Base-by-base conservation (phyloP, 768 basidiomycete genomes). In the Hirschioporus abietinus region DNA sequence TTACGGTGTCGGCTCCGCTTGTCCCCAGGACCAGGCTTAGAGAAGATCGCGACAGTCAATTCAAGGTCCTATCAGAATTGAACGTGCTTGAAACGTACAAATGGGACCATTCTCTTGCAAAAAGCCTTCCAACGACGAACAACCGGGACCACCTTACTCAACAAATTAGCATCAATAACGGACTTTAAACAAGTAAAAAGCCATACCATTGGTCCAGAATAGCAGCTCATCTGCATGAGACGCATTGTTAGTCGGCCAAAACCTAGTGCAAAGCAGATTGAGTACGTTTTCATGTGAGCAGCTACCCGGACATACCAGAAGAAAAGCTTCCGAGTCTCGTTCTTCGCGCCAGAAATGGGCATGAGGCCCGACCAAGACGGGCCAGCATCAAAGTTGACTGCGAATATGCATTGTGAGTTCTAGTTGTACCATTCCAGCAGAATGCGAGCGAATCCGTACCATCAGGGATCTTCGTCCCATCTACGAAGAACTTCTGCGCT, bases 51-150 rank as follows among this genome's bases (percentile, higher is more conserved):
- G 24, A 15, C 5, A 34, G 15, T 34, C 60, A 61, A 34, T 15
- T 12, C 42, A 52, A 52, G 15, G 42, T 1, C 20, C 20, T 24
- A 3, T 8, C 15, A 18, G 18, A 15, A 20, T 5, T 5, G 18
- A 61, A 15, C 24, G 20, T 9, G 7, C 58, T 6, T 25, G 12
- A 61, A 34, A 61, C 42, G 10, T 61, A 61, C 66, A 60, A 35
- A 63, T 20, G 60, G n/a, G 7, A 74, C 90, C 90, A 68, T 91
- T 91, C 72, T 92, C 91, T 73, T 91, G 87, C 3, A 92, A 72
- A 52, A 88, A 74, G n/a, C 89, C 91, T 72, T 89, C 86, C 0
- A 92, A 77, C 0, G 89, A 89, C 12, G 88, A 90, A 71, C 90
- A 91, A 34, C 91, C 90, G 0, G 90, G 91, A 0, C 91, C 90